Evolutionary conservation across 805 yeast genomes (phyloP), one percentile per base, ranked within the genome.

Genomic region (Isabelozyma rhagii): DNA sequence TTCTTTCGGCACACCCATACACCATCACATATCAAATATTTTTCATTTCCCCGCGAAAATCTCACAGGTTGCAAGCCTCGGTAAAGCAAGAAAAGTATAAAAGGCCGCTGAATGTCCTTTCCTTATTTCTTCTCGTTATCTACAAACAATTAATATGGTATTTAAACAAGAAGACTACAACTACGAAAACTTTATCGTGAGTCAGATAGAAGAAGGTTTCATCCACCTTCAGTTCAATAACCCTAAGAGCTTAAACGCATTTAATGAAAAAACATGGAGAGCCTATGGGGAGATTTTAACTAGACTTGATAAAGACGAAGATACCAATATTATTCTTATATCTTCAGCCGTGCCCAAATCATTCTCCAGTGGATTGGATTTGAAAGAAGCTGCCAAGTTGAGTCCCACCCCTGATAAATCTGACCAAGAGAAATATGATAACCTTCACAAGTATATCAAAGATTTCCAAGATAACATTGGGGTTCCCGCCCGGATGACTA

Each of bases 291-390:
- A 65, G 4, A 66, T 85, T 8, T 72, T 87, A 50, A 57, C 63
- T 15, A 53, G 56, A 41, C 68, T 87, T 21, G 82, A 79, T 44
- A 46, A 54, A 4, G 77, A 74, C 44, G 64, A 75, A 3, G 67
- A 66, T 1, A 77, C 83, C 25, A 77, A 80, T 21, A 81, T 76
- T 8, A 79, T 85, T 29, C 55, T 74, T 40, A 74, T 88, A 7
- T 69, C 87, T 0, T 77, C 83, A 1, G 83, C 85, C 0, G 69
- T 61, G 1, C 86, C 86, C 8, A 66, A 66, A 21, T 74, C 84
- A 2, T 84, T 88, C 58, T 72, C 83, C 27, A 73, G 89, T 4
- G 96, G 96, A 0, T 72, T 87, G 53, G 85, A 88, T 60, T 62
- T 87, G 58, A 74, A 75, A 53, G 66, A 61, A 5, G 68, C 69